Evolutionary conservation across 306 rosid genomes (phyloP), one percentile per base, ranked within the genome.

Genomic region (Quercus ilex): DNA sequence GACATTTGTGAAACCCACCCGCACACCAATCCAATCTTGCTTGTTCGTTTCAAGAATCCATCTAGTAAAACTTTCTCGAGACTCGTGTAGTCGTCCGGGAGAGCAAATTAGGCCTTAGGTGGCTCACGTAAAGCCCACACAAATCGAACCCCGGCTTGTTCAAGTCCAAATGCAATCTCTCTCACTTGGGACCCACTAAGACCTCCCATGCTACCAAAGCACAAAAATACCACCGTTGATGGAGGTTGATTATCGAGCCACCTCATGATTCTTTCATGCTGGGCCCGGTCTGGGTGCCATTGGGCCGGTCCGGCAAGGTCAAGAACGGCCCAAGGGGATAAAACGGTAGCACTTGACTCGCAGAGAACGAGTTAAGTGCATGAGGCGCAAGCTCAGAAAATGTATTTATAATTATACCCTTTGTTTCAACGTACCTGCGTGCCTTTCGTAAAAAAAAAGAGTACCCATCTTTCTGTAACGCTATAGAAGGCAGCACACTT

Each of bases 1-100:
- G 69, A 69, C 15, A 69, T 88, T 9, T 91, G 93, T 25, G 96
- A 90, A 20, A 81, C 82, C 91, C 89, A 86, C 5, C 90, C 90
- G 7, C 90, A 86, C 19, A 89, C 88, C 20, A 87, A 35, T 1
- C 96, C 93, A 2, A 76, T 74, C 28, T 9, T 71, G 3, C 9
- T 18, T 20, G 87, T 91, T 6, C 90, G 79, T 69, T 87, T 71
- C 23, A 84, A 31, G 68, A 91, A 91, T 1, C 91, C 87, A 1
- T 31, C 5, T 0, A 91, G 90, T 17, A 91, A 17, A 1, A 74
- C 87, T 0, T 80, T 43, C 13, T 55, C 52, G 0, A 33, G 11
- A 15, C 63, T 51, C 6, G 0, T 0, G 8, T 28, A 86, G 0
- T 87, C 85, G 1, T 17, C 72, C 0, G 92, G 90, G 52, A 74